Evolutionary conservation across 192 early-diverging fungal species (phyloP), one percentile per base, ranked within the genome.

Genomic region (Polychytrium aggregatum): DNA sequence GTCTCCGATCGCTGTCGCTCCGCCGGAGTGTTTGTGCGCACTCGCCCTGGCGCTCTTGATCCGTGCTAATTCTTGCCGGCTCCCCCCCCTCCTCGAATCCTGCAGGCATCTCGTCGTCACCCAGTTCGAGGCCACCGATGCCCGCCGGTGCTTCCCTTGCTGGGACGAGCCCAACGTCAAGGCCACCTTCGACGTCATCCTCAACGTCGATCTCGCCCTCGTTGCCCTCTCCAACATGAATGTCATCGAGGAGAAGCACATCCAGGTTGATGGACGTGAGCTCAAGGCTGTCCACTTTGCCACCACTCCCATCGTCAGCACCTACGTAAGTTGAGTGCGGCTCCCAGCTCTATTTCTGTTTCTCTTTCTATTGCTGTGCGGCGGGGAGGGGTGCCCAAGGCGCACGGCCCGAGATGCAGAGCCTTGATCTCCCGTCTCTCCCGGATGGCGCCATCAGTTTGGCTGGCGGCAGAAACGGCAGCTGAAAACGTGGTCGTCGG

Each of bases 151-250:
- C 14, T 86, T 98, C 64, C 95, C 95, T n/a, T 97, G 84, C 63
- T 96, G 83, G 82, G 93, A 98, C 67, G 95, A 97, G 72, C 95
- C 95, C 29, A 75, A 81, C 47, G 76, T 87, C 38, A 98, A 98
- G 70, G 90, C 93, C 26, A 91, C 87, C 0, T 98, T 96, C 46
- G 87, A 92, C 54, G 75, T 93, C 34, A 88, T 84, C 2, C 69
- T 98, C 48, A 71, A 80, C 34, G 87, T 98, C 29, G 73, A 68
- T 24, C 69, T 70, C 25, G 70, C 82, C 13, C 65, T 90, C 39
- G 80, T 78, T 21, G 94, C 90, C 13, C 70, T 98, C 35, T 88
- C 88, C 40, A 98, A 98, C 71, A 96, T 93, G 88, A 75, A 88
- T 44, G 78, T 79, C 22, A 63, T 82, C 34, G 74, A 78, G 20